phyloP scores from a whole-genome alignment of 1,284 basidiomycete genomes.

The Flammula alnicola region DNA sequence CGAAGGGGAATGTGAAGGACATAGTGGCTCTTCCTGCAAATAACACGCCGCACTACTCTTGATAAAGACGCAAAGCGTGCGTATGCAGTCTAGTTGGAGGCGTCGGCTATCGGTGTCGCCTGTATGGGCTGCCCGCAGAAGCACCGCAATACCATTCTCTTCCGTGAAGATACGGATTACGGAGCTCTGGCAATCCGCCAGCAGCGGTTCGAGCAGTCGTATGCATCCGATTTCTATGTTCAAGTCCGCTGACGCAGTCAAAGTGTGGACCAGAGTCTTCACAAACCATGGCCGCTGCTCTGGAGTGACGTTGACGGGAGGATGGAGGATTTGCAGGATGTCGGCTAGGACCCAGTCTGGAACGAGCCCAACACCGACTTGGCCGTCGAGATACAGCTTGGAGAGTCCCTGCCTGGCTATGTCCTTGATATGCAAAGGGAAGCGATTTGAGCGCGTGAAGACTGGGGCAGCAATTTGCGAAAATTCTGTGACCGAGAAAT shows the following conservation, averaged over 20 bases:
- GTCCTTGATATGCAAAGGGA: slow-evolving; percentile 30
- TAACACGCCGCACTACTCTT: slow-evolving; percentile 28
- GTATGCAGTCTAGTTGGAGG: slow-evolving; percentile 41
- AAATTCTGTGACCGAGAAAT: slow-evolving; percentile 36
- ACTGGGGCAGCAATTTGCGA: slow-evolving; percentile 36
- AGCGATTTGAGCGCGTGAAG: slow-evolving; percentile 30
- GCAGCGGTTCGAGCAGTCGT: slow-evolving; percentile 36
- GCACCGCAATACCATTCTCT: slow-evolving; percentile 35
- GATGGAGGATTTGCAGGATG: slow-evolving; percentile 41
- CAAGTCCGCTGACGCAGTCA: slow-evolving; percentile 32
- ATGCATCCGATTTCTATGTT: slow-evolving; percentile 37
- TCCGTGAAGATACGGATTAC: slow-evolving; percentile 36
- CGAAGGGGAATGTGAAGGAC: slow-evolving; percentile 12
- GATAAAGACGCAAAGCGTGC: slow-evolving; percentile 39
- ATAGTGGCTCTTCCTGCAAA: slow-evolving; percentile 11
- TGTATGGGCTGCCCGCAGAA: slow-evolving; percentile 36
- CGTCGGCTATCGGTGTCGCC: slow-evolving; percentile 39
- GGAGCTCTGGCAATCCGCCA: slow-evolving; percentile 28
- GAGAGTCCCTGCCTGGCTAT: slow-evolving; percentile 34
- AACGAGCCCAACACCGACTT: slow-evolving; percentile 34
- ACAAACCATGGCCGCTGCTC: slow-evolving; percentile 34
- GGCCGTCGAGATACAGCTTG: slow-evolving; percentile 37
- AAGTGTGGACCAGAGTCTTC: slow-evolving; percentile 32
- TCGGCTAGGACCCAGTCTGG: slow-evolving; percentile 37
- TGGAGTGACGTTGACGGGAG: slow-evolving; percentile 27